Conservation (phyloP, 192 early-diverging fungal species). For the Rhizoclosmatium sp. region DNA sequence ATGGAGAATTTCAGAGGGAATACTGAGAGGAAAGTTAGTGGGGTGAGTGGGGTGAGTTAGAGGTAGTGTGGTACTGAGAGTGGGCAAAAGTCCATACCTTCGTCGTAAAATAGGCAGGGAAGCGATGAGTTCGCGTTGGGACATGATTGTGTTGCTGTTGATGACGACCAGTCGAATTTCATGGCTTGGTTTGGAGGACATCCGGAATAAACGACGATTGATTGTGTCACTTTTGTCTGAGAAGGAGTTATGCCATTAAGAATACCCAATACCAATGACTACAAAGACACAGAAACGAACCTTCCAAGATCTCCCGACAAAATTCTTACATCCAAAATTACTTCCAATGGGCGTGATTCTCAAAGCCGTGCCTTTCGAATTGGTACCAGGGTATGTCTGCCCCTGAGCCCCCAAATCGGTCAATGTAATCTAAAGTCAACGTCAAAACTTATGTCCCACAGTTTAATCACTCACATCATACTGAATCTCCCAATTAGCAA, state of each 20-base stretch:
- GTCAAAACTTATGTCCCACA: not conserved
- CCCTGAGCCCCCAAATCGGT: conserved; percentile 20
- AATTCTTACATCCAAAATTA: conserved; percentile 14
- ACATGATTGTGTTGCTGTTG: conserved; percentile 5
- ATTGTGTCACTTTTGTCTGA: conserved; percentile 8
- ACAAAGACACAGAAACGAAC: not conserved
- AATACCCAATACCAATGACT: not conserved
- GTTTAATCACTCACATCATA: conserved; percentile 12
- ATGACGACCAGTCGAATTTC: not conserved
- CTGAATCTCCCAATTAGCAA: not conserved
- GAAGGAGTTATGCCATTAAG: not conserved
- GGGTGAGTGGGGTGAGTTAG: not conserved
- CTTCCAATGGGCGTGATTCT: conserved; percentile 1
- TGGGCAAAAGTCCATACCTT: not conserved
- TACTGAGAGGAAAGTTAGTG: not conserved
- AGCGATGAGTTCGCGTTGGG: conserved; percentile 3
- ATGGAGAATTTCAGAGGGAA: conserved; percentile 11
- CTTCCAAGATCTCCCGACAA: conserved; percentile 23
- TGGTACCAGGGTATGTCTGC: not conserved
- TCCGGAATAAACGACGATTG: conserved; percentile 12
- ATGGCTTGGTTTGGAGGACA: conserved; percentile 28
- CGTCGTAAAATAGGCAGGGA: conserved; percentile 27
- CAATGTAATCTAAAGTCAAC: not conserved
- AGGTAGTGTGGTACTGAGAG: too few relatives aligned
- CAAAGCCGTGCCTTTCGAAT: conserved; percentile 11